Base-by-base conservation (phyloP, 805 yeast genomes). In the Hanseniaspora opuntiae region DNA sequence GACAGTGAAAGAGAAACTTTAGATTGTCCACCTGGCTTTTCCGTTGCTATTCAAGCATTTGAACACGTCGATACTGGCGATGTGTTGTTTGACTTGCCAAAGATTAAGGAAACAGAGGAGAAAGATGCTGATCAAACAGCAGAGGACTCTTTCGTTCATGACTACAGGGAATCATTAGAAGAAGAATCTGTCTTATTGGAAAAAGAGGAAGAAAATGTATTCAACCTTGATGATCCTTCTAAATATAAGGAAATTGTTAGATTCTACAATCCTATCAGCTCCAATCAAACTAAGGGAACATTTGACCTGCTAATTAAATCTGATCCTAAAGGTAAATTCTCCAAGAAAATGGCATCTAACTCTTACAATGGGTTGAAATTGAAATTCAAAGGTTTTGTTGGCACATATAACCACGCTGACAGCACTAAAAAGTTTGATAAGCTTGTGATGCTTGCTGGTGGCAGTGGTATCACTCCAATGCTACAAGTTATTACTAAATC, bases 381-480 rank as follows among this genome's bases (percentile, higher is more conserved):
- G 19, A 76, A 76, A 57, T 84, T 85, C 62, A 77, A 79, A 65
- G 95, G 95, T 1, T 88, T 93, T 17, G 84, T 84, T 48, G 93
- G 94, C 16, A 74, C 81, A 63, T 78, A 85, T 66, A 65, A 77
- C 35, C 52, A 54, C 24, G 5, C 82, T 82, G 63, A 61, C 58
- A n/a, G 60, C 70, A 19, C 39, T 14, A 82, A 82, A 62, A 75
- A 78, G 70, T 82, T 79, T 40, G 75, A 75, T 56, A 77, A 79
- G 56, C 72, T 85, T 55, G 79, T 81, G 19, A 73, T 85, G 69
- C 72, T 85, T 59, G 90, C 89, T 8, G 95, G 93, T 59, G 95
- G 95, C 19, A 79, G 90, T 0, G 95, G 97, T 51, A 82, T 89
- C 58, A 86, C 96, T 9, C 96, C 97, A 38, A 81, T 86, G 68